Evolutionary conservation across 768 basidiomycete genomes (phyloP).

Genomic region (Panellus pusillus): DNA sequence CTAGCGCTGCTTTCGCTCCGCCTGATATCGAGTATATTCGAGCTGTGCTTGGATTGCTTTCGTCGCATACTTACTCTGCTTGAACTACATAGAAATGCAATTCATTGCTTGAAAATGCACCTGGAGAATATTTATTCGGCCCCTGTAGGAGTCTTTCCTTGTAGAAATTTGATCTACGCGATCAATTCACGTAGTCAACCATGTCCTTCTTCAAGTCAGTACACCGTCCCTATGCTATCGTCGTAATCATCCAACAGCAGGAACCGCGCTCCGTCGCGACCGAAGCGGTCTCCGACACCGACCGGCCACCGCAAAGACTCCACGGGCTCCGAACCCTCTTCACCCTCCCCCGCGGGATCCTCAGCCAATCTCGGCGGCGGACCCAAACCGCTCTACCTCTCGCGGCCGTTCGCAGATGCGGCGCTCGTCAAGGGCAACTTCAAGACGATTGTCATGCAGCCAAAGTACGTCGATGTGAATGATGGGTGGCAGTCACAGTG

Average conservation of each 20-base stretch:
- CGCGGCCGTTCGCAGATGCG: slow-evolving; percentile 92
- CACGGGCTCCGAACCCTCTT: slow-evolving; percentile 39
- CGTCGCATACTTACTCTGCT: background rate
- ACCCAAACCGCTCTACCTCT: slow-evolving; percentile 80
- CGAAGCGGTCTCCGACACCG: slow-evolving; percentile 38
- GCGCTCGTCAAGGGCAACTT: slow-evolving; percentile 97
- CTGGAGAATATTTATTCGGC: no score
- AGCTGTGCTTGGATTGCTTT: slow-evolving; percentile 13
- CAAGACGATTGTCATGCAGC: slow-evolving; percentile 95
- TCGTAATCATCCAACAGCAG: slow-evolving; percentile 1
- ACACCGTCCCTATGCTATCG: background rate
- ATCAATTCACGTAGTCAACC: slow-evolving; percentile 3
- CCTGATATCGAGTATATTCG: slow-evolving; percentile 12
- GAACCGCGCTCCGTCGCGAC: slow-evolving; percentile 28
- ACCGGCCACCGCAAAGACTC: slow-evolving; percentile 32
- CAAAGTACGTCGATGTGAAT: slow-evolving; percentile 93
- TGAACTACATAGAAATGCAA: slow-evolving; percentile 3
- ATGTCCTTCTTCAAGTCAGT: slow-evolving; percentile 22
- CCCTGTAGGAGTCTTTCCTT: no score
- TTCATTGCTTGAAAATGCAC: no score
- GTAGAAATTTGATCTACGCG: background rate
- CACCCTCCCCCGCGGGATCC: slow-evolving; percentile 20
- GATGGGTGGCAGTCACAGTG: slow-evolving; percentile 95
- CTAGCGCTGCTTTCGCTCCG: background rate
- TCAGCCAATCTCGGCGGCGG: slow-evolving; percentile 18